Evolutionary conservation across 176 grass and related monocot species (phyloP), one percentile per base, ranked within the genome.

Genomic region (Juncus effusus): DNA sequence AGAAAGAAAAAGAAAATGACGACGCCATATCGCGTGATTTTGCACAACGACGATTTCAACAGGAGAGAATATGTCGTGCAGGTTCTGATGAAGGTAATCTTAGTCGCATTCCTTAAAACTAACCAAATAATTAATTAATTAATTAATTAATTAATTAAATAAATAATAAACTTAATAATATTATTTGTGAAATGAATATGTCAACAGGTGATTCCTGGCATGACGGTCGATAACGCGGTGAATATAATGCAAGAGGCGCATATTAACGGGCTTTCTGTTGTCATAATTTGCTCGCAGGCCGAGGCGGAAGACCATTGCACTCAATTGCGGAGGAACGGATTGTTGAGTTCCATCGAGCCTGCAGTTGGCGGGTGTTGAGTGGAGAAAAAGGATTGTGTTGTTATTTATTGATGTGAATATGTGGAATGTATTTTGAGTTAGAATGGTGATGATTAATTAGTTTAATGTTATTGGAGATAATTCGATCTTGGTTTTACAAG

Each of bases 171-270:
- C 19, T 28, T 0, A 28, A 28, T 28, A 28, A 28, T 28, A 28
- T 28, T 28, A 28, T 28, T 28, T 28, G 19, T 28, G 19, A 28
- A 28, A 28, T 28, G 19, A 28, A 28, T 28, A 28, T 28, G 19
- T 28, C 19, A 28, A 28, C 19, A 28, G 19, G 44, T 47, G 44
- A 94, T 99, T 55, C 95, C 86, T 0, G 95, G 89, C 7, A 94
- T 94, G 95, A 99, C 95, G 0, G 72, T 99, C 5, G 89, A 99
- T 80, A 94, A 66, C 7, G 95, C 89, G 1, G 95, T 99, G 3
- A 99, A 94, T 72, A 90, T 99, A 69, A 99, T 99, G 89, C 86
- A 99, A 66, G 95, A 94, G 76, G 95, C 95, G 1, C 95, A 99
- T 7, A 56, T 84, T 72, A 94, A 99, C 36, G 95, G 95, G 12